phyloP scores from a whole-genome alignment of 148 eudicot species.

The Fagopyrum homotropicum region DNA sequence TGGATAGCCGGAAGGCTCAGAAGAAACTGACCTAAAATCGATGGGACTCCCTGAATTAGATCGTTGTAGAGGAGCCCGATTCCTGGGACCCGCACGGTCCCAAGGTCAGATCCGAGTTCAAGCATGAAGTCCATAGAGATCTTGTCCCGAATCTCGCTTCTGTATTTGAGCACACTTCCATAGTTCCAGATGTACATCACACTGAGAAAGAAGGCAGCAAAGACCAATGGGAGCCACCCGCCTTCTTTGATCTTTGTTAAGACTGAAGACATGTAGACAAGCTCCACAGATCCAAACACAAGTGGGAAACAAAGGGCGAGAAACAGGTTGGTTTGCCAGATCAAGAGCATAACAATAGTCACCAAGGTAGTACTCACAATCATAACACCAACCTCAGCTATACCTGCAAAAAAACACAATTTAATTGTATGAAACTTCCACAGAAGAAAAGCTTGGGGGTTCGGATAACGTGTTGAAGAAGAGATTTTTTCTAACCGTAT shows the following conservation, averaged over 20 bases:
- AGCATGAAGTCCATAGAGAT: slow-evolving; percentile 71
- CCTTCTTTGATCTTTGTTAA: slow-evolving; percentile 77
- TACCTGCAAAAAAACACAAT: slow-evolving; percentile 43
- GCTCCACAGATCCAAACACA: slow-evolving; percentile 71
- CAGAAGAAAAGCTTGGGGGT: neutral
- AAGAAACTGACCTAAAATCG: slow-evolving; percentile 72
- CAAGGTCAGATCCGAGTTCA: slow-evolving; percentile 76
- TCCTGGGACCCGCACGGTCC: slow-evolving; percentile 78
- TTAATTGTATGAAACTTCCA: neutral
- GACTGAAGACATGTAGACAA: slow-evolving; percentile 72
- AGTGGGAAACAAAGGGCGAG: slow-evolving; percentile 68
- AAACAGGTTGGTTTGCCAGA: slow-evolving; percentile 83
- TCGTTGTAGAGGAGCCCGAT: slow-evolving; percentile 82
- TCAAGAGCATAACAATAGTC: slow-evolving; percentile 90
- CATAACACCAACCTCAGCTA: slow-evolving; percentile 99
- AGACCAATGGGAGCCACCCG: slow-evolving; percentile 93
- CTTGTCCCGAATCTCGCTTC: slow-evolving; percentile 67
- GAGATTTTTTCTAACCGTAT: slow-evolving; percentile 2
- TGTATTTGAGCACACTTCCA: slow-evolving; percentile 84
- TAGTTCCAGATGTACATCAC: slow-evolving; percentile 98
- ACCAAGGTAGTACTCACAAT: slow-evolving; percentile 79
- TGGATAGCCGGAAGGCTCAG: slow-evolving; percentile 84
- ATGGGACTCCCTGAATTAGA: slow-evolving; percentile 86
- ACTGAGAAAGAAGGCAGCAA: slow-evolving; percentile 61
- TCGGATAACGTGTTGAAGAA: neutral